phyloP scores from a whole-genome alignment of 306 rosid genomes.

The Vigna radiata region DNA sequence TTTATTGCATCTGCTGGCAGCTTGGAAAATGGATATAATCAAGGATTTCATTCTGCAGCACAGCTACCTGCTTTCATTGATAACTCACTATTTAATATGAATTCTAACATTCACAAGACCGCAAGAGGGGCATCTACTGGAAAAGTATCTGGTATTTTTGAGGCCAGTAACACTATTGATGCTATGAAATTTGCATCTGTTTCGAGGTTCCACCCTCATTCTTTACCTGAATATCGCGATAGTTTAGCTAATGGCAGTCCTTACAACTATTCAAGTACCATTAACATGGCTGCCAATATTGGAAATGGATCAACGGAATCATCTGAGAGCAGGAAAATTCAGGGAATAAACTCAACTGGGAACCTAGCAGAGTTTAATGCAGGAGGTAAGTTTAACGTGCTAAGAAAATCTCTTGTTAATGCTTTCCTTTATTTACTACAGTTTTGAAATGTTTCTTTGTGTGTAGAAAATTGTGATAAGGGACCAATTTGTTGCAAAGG shows the following conservation, averaged over 20 bases:
- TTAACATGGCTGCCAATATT: conserved; percentile 53
- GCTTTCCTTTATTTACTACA: conserved; percentile 32
- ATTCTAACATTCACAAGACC: conserved; percentile 58
- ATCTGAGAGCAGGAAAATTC: conserved; percentile 60
- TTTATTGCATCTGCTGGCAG: conserved; percentile 54
- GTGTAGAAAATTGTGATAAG: neutral
- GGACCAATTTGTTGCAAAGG: conserved; percentile 12
- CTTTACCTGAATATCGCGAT: conserved; percentile 73
- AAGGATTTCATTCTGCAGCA: conserved; percentile 59
- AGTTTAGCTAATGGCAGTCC: conserved; percentile 63
- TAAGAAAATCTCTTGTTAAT: neutral
- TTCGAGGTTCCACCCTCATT: conserved; percentile 69
- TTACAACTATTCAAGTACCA: conserved; percentile 53
- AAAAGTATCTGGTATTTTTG: conserved; percentile 49
- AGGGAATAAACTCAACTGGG: conserved; percentile 57
- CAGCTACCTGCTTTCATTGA: conserved; percentile 53
- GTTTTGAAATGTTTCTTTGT: conserved; percentile 29
- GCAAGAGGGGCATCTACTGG: conserved; percentile 59
- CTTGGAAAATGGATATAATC: conserved; percentile 61
- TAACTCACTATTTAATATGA: conserved; percentile 51
- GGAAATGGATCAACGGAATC: conserved; percentile 62
- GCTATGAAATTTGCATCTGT: conserved; percentile 57
- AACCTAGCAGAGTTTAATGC: conserved; percentile 63
- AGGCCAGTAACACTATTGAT: conserved; percentile 55
- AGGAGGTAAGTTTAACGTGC: conserved; percentile 61